Conservation (phyloP, 768 basidiomycete genomes). For the Trametes elegans region DNA sequence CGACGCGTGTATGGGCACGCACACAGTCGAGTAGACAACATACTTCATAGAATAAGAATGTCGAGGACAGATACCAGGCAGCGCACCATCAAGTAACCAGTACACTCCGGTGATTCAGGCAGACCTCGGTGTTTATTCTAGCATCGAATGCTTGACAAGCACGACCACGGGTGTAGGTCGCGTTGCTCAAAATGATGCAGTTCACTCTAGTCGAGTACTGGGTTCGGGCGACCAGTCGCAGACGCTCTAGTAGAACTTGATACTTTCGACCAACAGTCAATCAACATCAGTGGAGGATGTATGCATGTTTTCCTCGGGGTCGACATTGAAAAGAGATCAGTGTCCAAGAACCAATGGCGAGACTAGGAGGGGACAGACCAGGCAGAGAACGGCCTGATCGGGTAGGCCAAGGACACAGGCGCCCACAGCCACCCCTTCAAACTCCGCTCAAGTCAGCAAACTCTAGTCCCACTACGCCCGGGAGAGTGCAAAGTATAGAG, state of each 20-base stretch:
- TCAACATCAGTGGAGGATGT: too few relatives aligned
- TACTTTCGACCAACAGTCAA: too few relatives aligned
- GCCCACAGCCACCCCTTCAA: not conserved
- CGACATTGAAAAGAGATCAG: too few relatives aligned
- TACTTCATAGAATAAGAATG: too few relatives aligned
- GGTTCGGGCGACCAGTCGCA: not conserved
- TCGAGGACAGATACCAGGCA: conserved; percentile 17
- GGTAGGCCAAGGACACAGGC: not conserved
- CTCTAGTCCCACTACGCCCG: conserved; percentile 19
- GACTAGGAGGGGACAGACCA: too few relatives aligned
- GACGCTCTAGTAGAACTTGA: too few relatives aligned
- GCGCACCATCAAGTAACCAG: conserved; percentile 13
- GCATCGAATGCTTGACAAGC: conserved; percentile 21
- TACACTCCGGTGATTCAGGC: conserved; percentile 20
- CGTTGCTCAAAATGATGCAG: conserved; percentile 20
- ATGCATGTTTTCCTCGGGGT: too few relatives aligned
- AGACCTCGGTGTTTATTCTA: conserved; percentile 9
- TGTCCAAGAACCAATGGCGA: too few relatives aligned
- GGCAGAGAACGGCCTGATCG: too few relatives aligned
- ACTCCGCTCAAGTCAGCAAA: conserved; percentile 19
- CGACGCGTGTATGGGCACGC: too few relatives aligned
- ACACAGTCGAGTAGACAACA: not conserved
- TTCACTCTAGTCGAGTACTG: not conserved
- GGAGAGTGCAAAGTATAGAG: conserved; percentile 8
- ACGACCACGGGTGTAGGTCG: conserved; percentile 12